Evolutionary conservation across 345 rosid species (phyloP).

Genomic region (Cardamine resedifolia): DNA sequence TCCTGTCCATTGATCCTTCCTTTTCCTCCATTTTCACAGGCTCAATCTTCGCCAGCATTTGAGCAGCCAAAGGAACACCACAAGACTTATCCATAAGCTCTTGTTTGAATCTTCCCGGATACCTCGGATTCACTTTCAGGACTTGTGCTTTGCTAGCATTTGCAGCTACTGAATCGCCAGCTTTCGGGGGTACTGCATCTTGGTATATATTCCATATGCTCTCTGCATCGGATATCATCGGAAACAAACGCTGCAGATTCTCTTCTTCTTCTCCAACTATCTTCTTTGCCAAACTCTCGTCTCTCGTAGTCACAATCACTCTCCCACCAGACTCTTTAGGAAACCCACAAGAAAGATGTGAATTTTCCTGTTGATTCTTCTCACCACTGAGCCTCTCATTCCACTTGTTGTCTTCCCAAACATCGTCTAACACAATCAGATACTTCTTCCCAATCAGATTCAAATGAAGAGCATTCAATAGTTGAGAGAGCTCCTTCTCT

Average conservation of each 20-base stretch:
- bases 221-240: conserved; percentile 25
- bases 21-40: conserved; percentile 14
- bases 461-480: conserved; percentile 43
- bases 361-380: neutral
- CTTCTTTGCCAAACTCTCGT: conserved; percentile 33
- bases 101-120: conserved; percentile 19
- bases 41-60: conserved; percentile 36
- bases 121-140: neutral
- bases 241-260: conserved; percentile 40
- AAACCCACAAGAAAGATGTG: conserved; percentile 44
- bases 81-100: conserved; percentile 44
- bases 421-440: conserved; percentile 53
- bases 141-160: neutral
- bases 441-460: conserved; percentile 49
- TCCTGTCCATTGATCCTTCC: neutral
- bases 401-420: conserved; percentile 35
- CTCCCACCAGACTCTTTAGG: conserved; percentile 58
- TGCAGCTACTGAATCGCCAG: neutral
- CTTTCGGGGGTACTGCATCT: neutral
- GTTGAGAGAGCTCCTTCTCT: conserved; percentile 25
- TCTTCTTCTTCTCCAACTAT: conserved; percentile 50
- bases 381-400: conserved; percentile 22
- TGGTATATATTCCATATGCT: conserved; percentile 44
- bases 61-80: conserved; percentile 51
- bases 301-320: conserved; percentile 49